Evolutionary conservation across 805 yeast species (phyloP).

Genomic region (Saccharomycopsis synnaedendra): DNA sequence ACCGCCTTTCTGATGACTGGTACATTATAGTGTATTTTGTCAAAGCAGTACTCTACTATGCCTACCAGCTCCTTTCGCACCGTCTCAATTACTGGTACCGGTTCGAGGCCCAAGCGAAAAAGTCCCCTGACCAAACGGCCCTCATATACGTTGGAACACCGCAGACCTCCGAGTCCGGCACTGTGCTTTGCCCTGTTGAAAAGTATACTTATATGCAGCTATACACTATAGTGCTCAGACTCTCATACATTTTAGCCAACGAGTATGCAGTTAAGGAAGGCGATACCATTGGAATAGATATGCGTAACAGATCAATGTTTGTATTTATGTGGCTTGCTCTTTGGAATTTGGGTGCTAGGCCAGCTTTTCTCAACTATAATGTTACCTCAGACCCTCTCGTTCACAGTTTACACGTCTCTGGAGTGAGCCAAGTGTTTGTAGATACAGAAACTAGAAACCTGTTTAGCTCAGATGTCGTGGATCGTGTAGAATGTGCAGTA

Average conservation of each 20-base stretch:
- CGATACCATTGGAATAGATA: slow-evolving; percentile 64
- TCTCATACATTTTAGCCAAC: slow-evolving; percentile 52
- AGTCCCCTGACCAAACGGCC: slow-evolving; percentile 37
- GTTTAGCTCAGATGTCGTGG: slow-evolving; percentile 32
- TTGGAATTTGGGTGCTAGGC: slow-evolving; percentile 87
- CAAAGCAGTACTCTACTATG: slow-evolving; percentile 20
- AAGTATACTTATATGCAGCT: slow-evolving; percentile 57
- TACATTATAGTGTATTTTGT: slow-evolving; percentile 3
- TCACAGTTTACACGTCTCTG: slow-evolving; percentile 70
- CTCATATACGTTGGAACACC: slow-evolving; percentile 33
- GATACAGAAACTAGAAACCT: slow-evolving; percentile 57
- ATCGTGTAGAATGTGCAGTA: slow-evolving; percentile 23
- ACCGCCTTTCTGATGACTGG: slow-evolving; percentile 7
- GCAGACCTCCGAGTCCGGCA: slow-evolving; percentile 24
- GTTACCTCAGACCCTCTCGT: slow-evolving; percentile 59
- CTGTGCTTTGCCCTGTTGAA: slow-evolving; percentile 40
- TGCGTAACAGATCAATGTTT: slow-evolving; percentile 76
- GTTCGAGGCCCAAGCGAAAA: slow-evolving; percentile 45
- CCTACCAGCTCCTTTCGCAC: slow-evolving; percentile 19
- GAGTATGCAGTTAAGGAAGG: slow-evolving; percentile 55
- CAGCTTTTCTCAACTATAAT: slow-evolving; percentile 81
- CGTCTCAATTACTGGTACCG: slow-evolving; percentile 55
- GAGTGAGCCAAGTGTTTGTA: slow-evolving; percentile 51
- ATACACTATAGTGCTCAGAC: slow-evolving; percentile 50
- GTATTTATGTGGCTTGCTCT: slow-evolving; percentile 72